A percentile compares a stretch with the other conserved stretches of the same genome.
These are phyloP conservation scores for Elsinoe australis DNA, from an alignment of 2,329 filamentous ascomycete genomes.

Conservation along the genomic window DNA sequence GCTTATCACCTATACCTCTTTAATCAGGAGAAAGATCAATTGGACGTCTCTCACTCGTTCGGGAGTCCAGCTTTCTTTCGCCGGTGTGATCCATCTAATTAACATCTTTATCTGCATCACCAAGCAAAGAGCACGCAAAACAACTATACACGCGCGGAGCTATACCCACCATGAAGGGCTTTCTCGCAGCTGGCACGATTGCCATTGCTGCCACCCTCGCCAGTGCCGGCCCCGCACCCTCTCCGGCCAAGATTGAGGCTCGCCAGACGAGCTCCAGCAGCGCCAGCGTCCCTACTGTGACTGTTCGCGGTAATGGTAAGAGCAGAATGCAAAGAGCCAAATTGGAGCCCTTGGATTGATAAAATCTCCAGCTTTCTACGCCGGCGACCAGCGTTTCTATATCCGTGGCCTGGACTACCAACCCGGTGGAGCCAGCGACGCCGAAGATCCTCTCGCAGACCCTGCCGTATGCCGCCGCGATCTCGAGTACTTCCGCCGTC, in stretches of 20 bases:
- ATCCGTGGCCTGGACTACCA: conserved; percentile 52
- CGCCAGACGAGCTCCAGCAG: conserved; percentile 32
- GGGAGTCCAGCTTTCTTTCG: conserved; percentile 2
- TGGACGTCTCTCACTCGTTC: conserved; percentile 10
- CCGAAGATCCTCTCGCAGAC: conserved; percentile 70
- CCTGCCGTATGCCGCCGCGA: conserved; percentile 64
- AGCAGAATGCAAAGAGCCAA: conserved; percentile 3
- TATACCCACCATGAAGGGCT: conserved; percentile 52
- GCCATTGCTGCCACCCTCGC: conserved; percentile 39
- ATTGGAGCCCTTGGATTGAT: conserved; percentile 22
- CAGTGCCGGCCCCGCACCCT: conserved; percentile 39
- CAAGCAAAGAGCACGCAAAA: too few relatives aligned
- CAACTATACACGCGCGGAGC: too few relatives aligned
- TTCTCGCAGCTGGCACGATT: conserved; percentile 32
- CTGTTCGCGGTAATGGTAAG: conserved; percentile 55
- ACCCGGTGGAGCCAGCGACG: conserved; percentile 51
- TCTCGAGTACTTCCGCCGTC: conserved; percentile 70
- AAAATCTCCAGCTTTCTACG: conserved; percentile 50
- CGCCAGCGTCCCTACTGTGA: conserved; percentile 47
- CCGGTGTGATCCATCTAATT: too few relatives aligned
- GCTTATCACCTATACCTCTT: conserved; percentile 4
- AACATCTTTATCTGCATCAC: too few relatives aligned
- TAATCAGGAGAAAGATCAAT: conserved; percentile 11
- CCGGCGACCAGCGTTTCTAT: conserved; percentile 54
- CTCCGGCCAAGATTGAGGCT: conserved; percentile 30